Conservation (phyloP, 2,329 filamentous ascomycete genomes). For the Penicillium freii region DNA sequence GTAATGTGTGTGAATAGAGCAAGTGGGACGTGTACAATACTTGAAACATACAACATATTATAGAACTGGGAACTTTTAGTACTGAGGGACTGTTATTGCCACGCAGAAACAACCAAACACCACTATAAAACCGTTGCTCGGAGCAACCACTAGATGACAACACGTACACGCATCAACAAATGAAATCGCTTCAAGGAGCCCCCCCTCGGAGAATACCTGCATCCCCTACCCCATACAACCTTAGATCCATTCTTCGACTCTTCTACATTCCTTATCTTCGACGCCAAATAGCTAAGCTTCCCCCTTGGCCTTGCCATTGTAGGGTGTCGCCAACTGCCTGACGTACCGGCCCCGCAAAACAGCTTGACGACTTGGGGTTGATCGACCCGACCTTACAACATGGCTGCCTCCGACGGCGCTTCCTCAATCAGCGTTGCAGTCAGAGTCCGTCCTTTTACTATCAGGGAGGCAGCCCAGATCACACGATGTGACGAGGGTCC, state of each 20-base stretch:
- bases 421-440: conserved; percentile 55
- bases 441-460: conserved; percentile 67
- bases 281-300: conserved; percentile 15
- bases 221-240: conserved; percentile 25
- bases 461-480: conserved; percentile 92
- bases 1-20: conserved; percentile 2
- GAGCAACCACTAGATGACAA: conserved; percentile 34
- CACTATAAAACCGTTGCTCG: conserved; percentile 30
- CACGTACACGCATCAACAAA: conserved; percentile 30
- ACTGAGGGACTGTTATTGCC: conserved; percentile 1
- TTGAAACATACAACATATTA: not conserved
- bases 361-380: conserved; percentile 18
- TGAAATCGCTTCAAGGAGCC: conserved; percentile 22
- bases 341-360: conserved; percentile 23
- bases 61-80: too few relatives aligned
- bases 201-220: conserved; percentile 29
- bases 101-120: conserved; percentile 9
- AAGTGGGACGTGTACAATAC: not conserved
- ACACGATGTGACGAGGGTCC: conserved; percentile 73
- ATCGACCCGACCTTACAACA: conserved; percentile 25
- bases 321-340: conserved; percentile 20
- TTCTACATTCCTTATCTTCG: conserved; percentile 18
- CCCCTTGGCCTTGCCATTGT: conserved; percentile 17
- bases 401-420: conserved; percentile 46
- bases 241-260: conserved; percentile 29